Evolutionary conservation across 352 stramenopile genomes (phyloP), one percentile per base, ranked within the genome.

Genomic region (Phytophthora pistaciae): DNA sequence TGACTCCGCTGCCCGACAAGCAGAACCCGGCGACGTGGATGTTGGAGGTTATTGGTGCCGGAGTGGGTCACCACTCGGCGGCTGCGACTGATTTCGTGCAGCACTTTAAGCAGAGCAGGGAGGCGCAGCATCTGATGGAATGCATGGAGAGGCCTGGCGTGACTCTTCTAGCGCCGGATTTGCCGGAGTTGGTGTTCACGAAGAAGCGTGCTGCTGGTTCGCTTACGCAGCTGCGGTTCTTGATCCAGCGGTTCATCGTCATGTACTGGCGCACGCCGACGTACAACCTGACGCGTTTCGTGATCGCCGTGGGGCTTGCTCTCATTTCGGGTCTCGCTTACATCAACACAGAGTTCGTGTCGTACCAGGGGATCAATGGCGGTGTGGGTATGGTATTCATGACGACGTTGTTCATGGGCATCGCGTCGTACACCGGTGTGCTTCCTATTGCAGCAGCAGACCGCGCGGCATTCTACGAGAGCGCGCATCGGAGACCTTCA

Each of bases 391-490:
- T 94, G 9, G 87, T 96, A 21, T 97, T 94, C 72, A 76, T 90
- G 9, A 77, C 82, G 3, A 84, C 91, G 1, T 21, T 92, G 52
- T 97, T 97, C 60, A 81, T 85, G 50, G 78, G 74, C 38, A 77
- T 95, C 31, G 86, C 90, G 11, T 85, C 79, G 31, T 87, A 96
- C 48, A 80, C 89, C 29, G 85, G 75, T 1, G 82, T 90, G 3
- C 57, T 97, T 3, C 80, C 89, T 10, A 77, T 96, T 20, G 82
- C 94, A 29, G 66, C 87, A 54, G 70, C 82, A 25, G 86, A 97
- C 58, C 79, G 94, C 14, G 88, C 87, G 13, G 88, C 92, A 2
- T 98, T 91, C 66, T 98, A 98, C 75, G 90, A 5, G 92, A 98
- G 72, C 87, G 93, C 40, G 82, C 86, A 16, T 80, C 88, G 10